phyloP scores from a whole-genome alignment of 1,284 basidiomycete genomes.

The Irpex lacteus region DNA sequence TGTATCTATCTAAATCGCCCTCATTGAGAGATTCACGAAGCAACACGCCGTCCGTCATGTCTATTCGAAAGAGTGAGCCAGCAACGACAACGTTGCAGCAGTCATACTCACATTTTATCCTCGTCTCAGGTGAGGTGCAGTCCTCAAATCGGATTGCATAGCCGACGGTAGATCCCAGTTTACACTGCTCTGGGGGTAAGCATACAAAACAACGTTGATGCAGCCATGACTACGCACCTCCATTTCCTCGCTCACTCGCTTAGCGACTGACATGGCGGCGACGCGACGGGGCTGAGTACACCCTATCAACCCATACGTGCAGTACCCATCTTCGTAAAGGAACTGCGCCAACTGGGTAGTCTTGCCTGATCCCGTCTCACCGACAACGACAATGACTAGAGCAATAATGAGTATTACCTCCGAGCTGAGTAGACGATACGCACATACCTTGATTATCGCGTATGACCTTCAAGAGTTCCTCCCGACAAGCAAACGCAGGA shows the following conservation, averaged over 20 bases:
- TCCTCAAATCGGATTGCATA: conserved; percentile 99
- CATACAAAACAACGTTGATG: background rate
- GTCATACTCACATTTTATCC: conserved; percentile 81
- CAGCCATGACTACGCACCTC: conserved; percentile 45
- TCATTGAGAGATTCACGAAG: conserved; percentile 95
- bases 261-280: conserved; percentile 98
- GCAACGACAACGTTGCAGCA: background rate
- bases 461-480: conserved; percentile 87
- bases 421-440: background rate
- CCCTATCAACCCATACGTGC: conserved; percentile 83
- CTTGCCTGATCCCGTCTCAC: conserved; percentile 95
- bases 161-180: conserved; percentile 86
- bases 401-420: background rate
- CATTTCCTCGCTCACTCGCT: conserved; percentile 97
- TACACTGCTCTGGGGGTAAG: conserved; percentile 49
- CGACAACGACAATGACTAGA: conserved; percentile 87
- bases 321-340: conserved; percentile 95
- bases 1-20: conserved; percentile 92
- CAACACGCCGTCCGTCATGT: conserved; percentile 98
- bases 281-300: conserved; percentile 98
- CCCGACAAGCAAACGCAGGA: conserved; percentile 96
- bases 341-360: conserved; percentile 93
- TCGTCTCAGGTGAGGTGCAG: conserved; percentile 88
- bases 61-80: conserved; percentile 35
- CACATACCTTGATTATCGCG: conserved; percentile 89